Base-by-base conservation (phyloP, 2,329 filamentous ascomycete genomes). In the Diaporthe velutina region DNA sequence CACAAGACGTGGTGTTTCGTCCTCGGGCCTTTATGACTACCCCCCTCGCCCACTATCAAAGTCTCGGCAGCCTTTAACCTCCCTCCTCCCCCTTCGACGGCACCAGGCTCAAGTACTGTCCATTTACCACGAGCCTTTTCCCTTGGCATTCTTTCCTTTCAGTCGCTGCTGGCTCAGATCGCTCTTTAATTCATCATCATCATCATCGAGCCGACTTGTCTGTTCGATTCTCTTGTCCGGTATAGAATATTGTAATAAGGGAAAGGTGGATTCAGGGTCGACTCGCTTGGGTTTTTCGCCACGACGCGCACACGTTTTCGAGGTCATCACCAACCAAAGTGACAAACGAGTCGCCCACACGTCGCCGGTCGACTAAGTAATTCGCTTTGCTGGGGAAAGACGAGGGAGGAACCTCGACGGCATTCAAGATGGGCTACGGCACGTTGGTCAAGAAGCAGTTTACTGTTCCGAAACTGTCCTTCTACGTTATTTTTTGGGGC, bases 401-500 rank as follows among this genome's bases (percentile, higher is more conserved):
- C 78, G 78, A 78, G 76, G 79, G 75, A 76, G 64, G 71, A 80
- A 78, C 73, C 40, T 54, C 50, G 61, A 72, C 54, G 54, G 60
- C 55, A n/a, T 50, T 82, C 84, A 87, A 83, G 71, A 88, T 83
- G 85, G 77, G 78, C 77, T 74, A 84, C 75, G 64, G 80, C 75
- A 78, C 78, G 35, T 79, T 90, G 77, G 77, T 91, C 77, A 88
- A 86, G 83, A 91, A 91, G 84, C 92, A 95, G 84, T 89, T 96
- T 76, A 91, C 91, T 71, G 84, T 89, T 22, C 87, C 88, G 71
- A 98, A 97, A 83, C 82, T 98, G 73, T 75, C 93, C 64, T 98
- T 97, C 84, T 93, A 97, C 83, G 79, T 94, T 77, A 83, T 97
- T 68, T 98, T 97, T 82, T 96, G 95, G 92, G 89, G 88, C 4